These are phyloP conservation scores for Trichoderma koningii DNA, from an alignment of 2,329 filamentous ascomycete species.

Conservation along the genomic window DNA sequence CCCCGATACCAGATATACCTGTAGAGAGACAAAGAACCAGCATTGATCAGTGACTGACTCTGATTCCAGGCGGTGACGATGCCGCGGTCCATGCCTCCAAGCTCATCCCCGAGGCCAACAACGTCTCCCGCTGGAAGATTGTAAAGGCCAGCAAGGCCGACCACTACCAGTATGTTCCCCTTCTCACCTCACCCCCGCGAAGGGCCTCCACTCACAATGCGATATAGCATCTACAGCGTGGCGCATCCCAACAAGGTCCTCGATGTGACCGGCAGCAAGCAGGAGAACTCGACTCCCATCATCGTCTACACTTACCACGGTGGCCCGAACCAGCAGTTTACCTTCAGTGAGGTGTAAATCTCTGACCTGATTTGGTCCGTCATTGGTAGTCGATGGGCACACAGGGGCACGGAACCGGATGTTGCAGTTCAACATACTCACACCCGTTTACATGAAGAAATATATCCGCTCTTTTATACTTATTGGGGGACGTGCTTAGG, in stretches of 20 bases:
- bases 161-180: neutral
- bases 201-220: neutral
- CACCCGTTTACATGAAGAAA: neutral
- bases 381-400: neutral
- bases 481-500: neutral
- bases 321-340: slow-evolving; percentile 13
- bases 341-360: neutral
- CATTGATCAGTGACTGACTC: neutral
- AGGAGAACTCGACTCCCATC: slow-evolving; percentile 16
- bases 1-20: too few species aligned
- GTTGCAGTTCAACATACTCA: neutral
- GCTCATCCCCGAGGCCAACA: neutral
- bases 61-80: neutral
- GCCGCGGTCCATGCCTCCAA: neutral
- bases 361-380: neutral
- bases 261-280: slow-evolving; percentile 5
- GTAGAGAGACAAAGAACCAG: neutral
- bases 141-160: neutral
- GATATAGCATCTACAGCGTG: slow-evolving; percentile 1
- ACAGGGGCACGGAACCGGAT: neutral
- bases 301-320: neutral
- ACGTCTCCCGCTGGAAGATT: slow-evolving; percentile 1
- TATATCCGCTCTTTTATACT: neutral
- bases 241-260: neutral
- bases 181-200: neutral